Evolutionary conservation across 768 basidiomycete species (phyloP).

Genomic region (Suillus subluteus): DNA sequence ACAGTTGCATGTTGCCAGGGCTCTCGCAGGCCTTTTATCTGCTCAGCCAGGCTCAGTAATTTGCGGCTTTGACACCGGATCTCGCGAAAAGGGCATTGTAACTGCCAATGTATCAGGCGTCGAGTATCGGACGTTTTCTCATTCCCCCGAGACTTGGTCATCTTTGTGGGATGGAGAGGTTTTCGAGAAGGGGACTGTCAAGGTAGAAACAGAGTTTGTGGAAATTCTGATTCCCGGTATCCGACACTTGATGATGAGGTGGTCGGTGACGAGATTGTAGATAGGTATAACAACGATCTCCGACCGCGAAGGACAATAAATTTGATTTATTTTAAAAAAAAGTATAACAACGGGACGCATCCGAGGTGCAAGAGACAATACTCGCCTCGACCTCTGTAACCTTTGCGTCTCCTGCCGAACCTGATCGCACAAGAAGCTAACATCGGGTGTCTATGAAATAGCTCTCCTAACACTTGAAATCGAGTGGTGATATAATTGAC

Average conservation of each 20-base stretch:
- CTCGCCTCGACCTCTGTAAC: neutral
- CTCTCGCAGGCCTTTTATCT: slow-evolving; percentile 33
- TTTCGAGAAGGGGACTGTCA: slow-evolving; percentile 38
- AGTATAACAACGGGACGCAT: neutral
- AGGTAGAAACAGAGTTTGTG: slow-evolving; percentile 28
- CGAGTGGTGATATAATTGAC: neutral
- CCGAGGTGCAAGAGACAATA: neutral
- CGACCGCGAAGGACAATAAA: too few relatives aligned
- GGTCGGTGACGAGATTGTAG: slow-evolving; percentile 5
- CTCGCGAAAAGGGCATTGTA: slow-evolving; percentile 12
- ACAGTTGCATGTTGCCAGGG: slow-evolving; percentile 30
- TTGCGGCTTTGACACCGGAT: slow-evolving; percentile 31
- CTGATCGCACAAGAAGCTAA: neutral
- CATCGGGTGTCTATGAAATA: neutral
- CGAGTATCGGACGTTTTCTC: slow-evolving; percentile 12
- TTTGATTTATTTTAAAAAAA: too few relatives aligned
- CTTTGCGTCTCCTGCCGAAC: neutral
- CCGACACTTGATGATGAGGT: neutral
- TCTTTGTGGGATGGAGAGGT: slow-evolving; percentile 23
- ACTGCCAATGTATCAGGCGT: too few relatives aligned
- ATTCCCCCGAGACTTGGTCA: slow-evolving; percentile 21
- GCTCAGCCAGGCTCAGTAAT: slow-evolving; percentile 35
- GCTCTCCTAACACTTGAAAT: neutral
- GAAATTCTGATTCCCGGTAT: neutral
- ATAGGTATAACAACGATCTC: neutral